Percentiles rank a stretch among this genome's conserved stretches.
phyloP scores from a whole-genome alignment of 352 stramenopile genomes.

The Achlya hypogyna region DNA sequence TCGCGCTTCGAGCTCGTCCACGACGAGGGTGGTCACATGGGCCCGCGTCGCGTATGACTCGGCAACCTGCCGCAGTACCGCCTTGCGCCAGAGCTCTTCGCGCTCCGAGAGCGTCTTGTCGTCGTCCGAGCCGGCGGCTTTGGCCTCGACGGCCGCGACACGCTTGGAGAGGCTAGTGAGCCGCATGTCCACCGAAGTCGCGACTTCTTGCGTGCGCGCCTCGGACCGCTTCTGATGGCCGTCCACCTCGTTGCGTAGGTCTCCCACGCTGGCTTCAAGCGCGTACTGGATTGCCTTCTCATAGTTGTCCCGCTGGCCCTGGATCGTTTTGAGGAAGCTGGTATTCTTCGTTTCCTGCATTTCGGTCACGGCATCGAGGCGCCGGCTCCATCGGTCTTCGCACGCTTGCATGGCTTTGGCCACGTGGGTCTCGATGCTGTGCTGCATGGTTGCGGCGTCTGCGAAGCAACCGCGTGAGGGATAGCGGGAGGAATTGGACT shows the following conservation, averaged over 20 bases:
- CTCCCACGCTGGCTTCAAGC: conserved; percentile 40
- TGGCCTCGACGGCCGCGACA: not conserved
- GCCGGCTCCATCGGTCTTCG: conserved; percentile 50
- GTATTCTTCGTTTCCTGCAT: conserved; percentile 54
- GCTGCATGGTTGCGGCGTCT: conserved; percentile 59
- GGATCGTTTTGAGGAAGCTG: conserved; percentile 36
- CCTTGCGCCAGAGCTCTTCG: not conserved
- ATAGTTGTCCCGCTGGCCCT: conserved; percentile 36
- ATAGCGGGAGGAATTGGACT: not conserved
- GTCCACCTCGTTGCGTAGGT: conserved; percentile 33
- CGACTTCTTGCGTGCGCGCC: not conserved
- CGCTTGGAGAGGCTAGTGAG: not conserved
- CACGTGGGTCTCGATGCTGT: conserved; percentile 50
- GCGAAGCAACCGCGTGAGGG: no score
- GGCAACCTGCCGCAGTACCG: not conserved
- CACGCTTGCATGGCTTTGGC: conserved; percentile 64
- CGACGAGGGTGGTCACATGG: not conserved
- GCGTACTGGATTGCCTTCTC: conserved; percentile 30
- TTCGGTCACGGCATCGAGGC: conserved; percentile 43
- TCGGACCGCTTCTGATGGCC: conserved; percentile 46
- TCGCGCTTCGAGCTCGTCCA: not conserved
- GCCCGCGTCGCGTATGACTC: not conserved
- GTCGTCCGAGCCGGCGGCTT: not conserved
- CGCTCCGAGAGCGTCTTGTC: not conserved
- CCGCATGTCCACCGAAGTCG: not conserved